Conservation (phyloP, 164 flowering plant genomes). For the Macadamia integrifolia region DNA sequence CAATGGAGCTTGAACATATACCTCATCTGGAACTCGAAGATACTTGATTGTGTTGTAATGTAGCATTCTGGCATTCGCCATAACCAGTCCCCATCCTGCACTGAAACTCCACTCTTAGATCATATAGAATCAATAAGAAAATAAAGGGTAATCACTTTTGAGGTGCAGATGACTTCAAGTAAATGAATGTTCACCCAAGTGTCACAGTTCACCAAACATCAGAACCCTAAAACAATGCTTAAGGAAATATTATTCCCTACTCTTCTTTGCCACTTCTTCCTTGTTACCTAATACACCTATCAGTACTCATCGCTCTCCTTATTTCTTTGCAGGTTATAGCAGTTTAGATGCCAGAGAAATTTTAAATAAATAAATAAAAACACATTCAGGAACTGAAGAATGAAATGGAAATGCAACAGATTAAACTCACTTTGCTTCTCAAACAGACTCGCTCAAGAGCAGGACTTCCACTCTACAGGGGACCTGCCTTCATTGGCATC, state of each 20-base stretch:
- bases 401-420: too few species aligned
- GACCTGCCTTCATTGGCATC: too few species aligned
- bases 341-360: too few species aligned
- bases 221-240: background rate
- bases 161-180: slow-evolving; percentile 95
- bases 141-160: slow-evolving; percentile 45
- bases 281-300: too few species aligned
- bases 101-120: background rate
- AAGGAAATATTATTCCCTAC: background rate
- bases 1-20: slow-evolving; percentile 26
- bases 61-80: slow-evolving; percentile 99
- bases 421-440: too few species aligned
- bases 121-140: background rate
- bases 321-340: too few species aligned
- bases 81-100: slow-evolving; percentile 94
- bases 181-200: slow-evolving; percentile 99
- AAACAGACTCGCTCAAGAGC: too few species aligned
- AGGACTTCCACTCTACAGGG: too few species aligned
- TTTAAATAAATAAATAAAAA: too few species aligned
- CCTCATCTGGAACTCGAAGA: slow-evolving; percentile 99
- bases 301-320: too few species aligned
- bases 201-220: slow-evolving; percentile 78
- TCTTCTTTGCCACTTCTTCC: too few species aligned
- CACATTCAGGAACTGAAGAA: too few species aligned
- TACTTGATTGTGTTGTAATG: slow-evolving; percentile 93